Evolutionary conservation across 805 yeast genomes (phyloP), one percentile per base, ranked within the genome.

Genomic region (Lachancea sp.): DNA sequence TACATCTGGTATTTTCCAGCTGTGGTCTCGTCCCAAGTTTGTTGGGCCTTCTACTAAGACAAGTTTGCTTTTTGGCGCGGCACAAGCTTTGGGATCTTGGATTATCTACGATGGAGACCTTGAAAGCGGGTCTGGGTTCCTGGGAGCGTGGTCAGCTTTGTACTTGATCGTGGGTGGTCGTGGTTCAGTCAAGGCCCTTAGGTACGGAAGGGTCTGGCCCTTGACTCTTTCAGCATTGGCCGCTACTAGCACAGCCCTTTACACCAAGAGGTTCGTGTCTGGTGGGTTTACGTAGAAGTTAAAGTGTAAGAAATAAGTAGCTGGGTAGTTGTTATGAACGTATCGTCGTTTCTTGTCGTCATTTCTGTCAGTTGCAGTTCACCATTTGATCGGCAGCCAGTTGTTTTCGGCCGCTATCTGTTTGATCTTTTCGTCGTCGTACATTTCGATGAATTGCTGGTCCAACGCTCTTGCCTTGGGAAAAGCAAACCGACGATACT

Each of bases 391-490:
- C 7, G 95, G 95, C 44, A 87, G 63, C 77, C 89, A 78, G 8
- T 71, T 62, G 34, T 73, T 67, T 33, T 70, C 60, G 4, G 57
- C 54, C 4, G 89, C 89, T 51, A 70, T 73, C 37, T 72, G 63
- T 13, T 70, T 72, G n/a, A 85, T 77, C 45, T 77, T 81, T 3
- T 67, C 59, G 42, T 80, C 85, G 56, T 89, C 83, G 61, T 85
- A 91, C 71, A 88, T 71, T 66, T 93, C 99, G 48, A 91, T 91
- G 57, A 91, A 85, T 62, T 91, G 96, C 63, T 89, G 96, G 66
- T 93, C 99, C 70, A 93, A 72, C 13, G 97, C 95, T 52, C 99
- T 73, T 46, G 89, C 93, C 65, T 93, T 93, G 9, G 99, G 99
- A 43, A 84, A 84, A 7, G 98, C 95, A 69, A 89, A 93, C 57